Conservation (phyloP, 2,329 filamentous ascomycete species). For the Beauveria sp. region DNA sequence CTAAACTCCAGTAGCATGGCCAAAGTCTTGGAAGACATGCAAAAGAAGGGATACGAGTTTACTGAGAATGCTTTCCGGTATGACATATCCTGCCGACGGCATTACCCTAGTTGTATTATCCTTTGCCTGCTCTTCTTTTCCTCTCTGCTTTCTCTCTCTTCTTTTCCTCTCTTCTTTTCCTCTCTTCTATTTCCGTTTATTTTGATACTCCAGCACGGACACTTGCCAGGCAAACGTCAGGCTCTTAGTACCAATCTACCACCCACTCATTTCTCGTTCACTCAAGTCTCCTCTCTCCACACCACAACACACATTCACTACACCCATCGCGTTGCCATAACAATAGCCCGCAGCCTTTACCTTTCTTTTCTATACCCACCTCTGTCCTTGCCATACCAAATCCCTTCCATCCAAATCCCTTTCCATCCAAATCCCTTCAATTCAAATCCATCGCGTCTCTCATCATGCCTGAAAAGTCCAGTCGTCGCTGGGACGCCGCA, state of each 20-base stretch:
- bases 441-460: slow-evolving; percentile 1
- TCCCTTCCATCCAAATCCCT: not conserved
- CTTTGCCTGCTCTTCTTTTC: not conserved
- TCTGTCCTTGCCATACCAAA: not conserved
- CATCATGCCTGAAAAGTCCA: slow-evolving; percentile 16
- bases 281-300: not conserved
- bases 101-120: not conserved
- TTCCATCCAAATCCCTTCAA: slow-evolving; percentile 2
- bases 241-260: not conserved
- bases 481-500: slow-evolving; percentile 25
- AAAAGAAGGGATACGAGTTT: slow-evolving; percentile 31
- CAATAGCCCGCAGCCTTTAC: no score
- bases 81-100: slow-evolving; percentile 7
- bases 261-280: not conserved
- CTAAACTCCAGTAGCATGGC: slow-evolving; percentile 24
- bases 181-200: slow-evolving; percentile 2
- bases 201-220: not conserved
- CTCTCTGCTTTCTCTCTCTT: not conserved
- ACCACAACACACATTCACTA: not conserved
- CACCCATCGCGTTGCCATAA: not conserved
- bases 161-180: slow-evolving; percentile 2
- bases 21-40: slow-evolving; percentile 30
- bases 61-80: slow-evolving; percentile 35
- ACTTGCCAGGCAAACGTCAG: no score
- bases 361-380: no score